Percentiles rank a stretch among this genome's conserved stretches.
These are phyloP conservation scores for Pseudogymnoascus sp. DNA, from an alignment of 2,329 filamentous ascomycete species.

Conservation along the genomic window DNA sequence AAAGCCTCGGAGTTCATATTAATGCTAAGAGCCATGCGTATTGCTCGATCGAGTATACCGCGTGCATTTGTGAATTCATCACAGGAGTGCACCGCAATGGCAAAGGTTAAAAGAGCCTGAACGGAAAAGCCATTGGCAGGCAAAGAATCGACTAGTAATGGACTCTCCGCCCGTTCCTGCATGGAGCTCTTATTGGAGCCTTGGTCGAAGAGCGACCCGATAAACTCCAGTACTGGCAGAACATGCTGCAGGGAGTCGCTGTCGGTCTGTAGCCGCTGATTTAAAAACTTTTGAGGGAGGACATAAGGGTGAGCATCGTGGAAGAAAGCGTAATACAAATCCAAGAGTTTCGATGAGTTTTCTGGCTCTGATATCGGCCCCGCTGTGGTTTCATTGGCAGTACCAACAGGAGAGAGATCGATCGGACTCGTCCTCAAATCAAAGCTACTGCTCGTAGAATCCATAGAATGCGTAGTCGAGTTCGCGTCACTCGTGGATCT, in stretches of 20 bases:
- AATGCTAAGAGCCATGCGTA: conserved; percentile 12
- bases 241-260: conserved; percentile 30
- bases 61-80: conserved; percentile 12
- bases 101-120: conserved; percentile 12
- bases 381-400: conserved; percentile 1
- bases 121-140: conserved; percentile 13
- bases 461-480: not conserved
- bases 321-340: conserved; percentile 23
- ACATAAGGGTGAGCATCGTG: conserved; percentile 33
- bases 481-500: not conserved
- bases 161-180: not conserved
- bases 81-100: conserved; percentile 12
- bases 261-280: conserved; percentile 29
- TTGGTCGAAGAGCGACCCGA: conserved; percentile 34
- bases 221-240: conserved; percentile 32
- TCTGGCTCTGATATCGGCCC: conserved; percentile 22
- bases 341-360: conserved; percentile 16
- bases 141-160: conserved; percentile 1
- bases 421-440: not conserved
- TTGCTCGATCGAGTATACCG: conserved; percentile 12
- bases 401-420: not conserved
- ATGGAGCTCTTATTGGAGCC: not conserved
- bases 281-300: conserved; percentile 32
- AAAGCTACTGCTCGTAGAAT: not conserved
- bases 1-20: conserved; percentile 13